These are phyloP conservation scores for Pueraria montana DNA, from an alignment of 306 rosid species.

Conservation along the genomic window DNA sequence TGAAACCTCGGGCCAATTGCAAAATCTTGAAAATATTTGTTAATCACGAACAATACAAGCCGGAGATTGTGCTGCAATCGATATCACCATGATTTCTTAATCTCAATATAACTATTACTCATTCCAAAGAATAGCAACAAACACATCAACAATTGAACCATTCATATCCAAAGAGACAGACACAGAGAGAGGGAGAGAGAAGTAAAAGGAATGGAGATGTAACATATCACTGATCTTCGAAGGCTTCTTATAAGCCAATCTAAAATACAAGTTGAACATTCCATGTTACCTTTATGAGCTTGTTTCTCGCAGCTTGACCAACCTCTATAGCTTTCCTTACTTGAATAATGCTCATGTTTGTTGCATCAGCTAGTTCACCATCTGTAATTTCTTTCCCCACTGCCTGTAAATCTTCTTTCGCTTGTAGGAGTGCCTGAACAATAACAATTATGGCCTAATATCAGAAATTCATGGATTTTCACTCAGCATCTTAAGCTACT, in stretches of 20 bases:
- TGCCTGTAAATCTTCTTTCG: background rate
- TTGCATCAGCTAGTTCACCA: slow-evolving; percentile 29
- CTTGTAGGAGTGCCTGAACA: slow-evolving; percentile 9
- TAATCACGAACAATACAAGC: slow-evolving; percentile 23
- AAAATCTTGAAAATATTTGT: slow-evolving; percentile 32
- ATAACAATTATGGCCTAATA: background rate
- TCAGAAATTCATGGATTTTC: background rate
- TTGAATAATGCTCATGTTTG: background rate
- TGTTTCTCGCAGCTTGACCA: slow-evolving; percentile 20
- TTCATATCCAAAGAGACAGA: background rate
- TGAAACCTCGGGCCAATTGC: slow-evolving; percentile 23
- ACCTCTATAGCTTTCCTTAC: slow-evolving; percentile 24
- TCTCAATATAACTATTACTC: background rate
- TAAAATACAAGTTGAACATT: slow-evolving; percentile 1
- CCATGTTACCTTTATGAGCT: slow-evolving; percentile 18
- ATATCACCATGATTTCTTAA: background rate
- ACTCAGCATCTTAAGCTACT: background rate
- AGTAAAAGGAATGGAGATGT: background rate
- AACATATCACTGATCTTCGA: background rate
- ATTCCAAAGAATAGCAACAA: slow-evolving; percentile 10
- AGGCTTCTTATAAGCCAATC: background rate
- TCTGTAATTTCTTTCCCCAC: background rate
- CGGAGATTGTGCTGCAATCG: slow-evolving; percentile 24
- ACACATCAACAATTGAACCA: background rate
- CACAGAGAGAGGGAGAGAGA: background rate